These are phyloP conservation scores for Debaryomyces sp. DNA, from an alignment of 1,139 yeast species.

Conservation along the genomic window DNA sequence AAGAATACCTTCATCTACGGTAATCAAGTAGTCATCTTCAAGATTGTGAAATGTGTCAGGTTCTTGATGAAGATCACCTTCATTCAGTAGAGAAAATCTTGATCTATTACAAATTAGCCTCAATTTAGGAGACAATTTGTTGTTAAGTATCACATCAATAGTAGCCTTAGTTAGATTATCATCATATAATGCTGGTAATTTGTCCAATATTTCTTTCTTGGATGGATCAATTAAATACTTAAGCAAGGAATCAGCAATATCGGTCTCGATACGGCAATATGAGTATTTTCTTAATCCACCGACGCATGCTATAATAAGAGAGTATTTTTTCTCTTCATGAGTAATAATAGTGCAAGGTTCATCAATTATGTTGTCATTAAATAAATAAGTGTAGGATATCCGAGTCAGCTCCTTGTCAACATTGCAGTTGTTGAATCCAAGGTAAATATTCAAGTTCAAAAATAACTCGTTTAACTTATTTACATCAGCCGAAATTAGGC, in stretches of 20 bases:
- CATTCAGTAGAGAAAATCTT: conserved; percentile 43
- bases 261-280: conserved; percentile 44
- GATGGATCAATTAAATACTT: conserved; percentile 28
- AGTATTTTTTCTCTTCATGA: conserved; percentile 25
- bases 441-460: conserved; percentile 39
- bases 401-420: conserved; percentile 12
- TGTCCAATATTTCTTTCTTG: conserved; percentile 17
- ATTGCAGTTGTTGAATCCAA: conserved; percentile 29
- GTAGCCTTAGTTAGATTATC: conserved; percentile 46
- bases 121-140: conserved; percentile 49
- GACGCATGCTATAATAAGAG: conserved; percentile 38
- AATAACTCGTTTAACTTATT: conserved; percentile 37
- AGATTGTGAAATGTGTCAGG: neutral
- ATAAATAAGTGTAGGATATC: conserved; percentile 24
- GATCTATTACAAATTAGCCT: conserved; percentile 50
- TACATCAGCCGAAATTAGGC: conserved; percentile 40
- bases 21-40: conserved; percentile 39
- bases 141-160: conserved; percentile 53
- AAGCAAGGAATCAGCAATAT: conserved; percentile 27
- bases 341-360: conserved; percentile 41
- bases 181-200: conserved; percentile 6
- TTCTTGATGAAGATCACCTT: conserved; percentile 17
- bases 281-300: conserved; percentile 49
- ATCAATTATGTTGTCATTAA: conserved; percentile 20
- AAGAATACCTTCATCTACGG: conserved; percentile 36